Percentiles rank a stretch among this genome's conserved stretches.
Evolutionary conservation across 257 asterid genomes (phyloP).

Genomic region (Nicotiana tabacum): DNA sequence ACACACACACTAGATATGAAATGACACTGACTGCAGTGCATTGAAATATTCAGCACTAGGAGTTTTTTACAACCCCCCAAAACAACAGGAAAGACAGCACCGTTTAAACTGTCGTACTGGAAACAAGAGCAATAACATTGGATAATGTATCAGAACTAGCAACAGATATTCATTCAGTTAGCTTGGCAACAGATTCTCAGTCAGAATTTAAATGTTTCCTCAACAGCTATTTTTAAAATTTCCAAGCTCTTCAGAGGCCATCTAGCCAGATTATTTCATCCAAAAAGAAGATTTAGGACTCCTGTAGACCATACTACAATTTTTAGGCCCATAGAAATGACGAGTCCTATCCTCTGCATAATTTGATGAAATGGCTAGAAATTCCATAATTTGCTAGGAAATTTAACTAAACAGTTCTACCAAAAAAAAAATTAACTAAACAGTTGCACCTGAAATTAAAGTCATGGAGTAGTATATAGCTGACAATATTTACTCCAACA

Average conservation of each 20-base stretch:
- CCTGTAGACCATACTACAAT: neutral
- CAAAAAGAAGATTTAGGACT: neutral
- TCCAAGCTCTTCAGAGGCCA: neutral
- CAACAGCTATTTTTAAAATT: neutral
- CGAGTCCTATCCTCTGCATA: neutral
- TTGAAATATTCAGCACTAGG: neutral
- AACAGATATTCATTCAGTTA: neutral
- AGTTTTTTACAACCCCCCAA: neutral
- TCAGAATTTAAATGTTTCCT: neutral
- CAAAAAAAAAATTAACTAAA: neutral
- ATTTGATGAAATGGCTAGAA: neutral
- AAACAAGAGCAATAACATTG: neutral
- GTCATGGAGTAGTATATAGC: neutral
- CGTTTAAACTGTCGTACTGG: neutral
- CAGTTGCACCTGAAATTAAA: neutral
- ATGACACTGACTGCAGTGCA: neutral
- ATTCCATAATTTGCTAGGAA: neutral
- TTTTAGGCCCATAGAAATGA: neutral
- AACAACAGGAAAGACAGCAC: neutral
- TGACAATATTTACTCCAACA: neutral
- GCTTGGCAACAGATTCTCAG: neutral
- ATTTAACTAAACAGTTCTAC: neutral
- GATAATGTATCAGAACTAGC: neutral
- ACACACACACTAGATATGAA: conserved; percentile 1
- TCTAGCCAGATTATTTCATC: neutral